Evolutionary conservation across 1,284 basidiomycete species (phyloP).

Genomic region (Ceratorhiza oryzae-sativae): DNA sequence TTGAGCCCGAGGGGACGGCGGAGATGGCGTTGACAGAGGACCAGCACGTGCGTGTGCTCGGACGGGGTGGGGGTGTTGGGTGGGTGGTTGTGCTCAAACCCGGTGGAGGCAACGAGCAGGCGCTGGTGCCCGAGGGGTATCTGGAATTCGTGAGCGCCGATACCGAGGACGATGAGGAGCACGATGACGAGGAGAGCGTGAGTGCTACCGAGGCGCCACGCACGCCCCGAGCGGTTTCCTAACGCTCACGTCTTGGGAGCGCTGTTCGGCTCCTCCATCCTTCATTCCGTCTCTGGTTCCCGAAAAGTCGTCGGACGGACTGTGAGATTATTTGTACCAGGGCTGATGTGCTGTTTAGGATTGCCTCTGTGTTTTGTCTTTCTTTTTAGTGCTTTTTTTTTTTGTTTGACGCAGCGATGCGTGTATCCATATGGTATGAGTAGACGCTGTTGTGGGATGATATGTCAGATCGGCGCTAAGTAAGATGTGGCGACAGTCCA

Average conservation of each 20-base stretch:
- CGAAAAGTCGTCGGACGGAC: not conserved
- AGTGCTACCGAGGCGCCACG: constrained; percentile 23
- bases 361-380: not conserved
- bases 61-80: constrained; percentile 71
- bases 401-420: not conserved
- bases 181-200: constrained; percentile 31
- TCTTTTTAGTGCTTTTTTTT: not conserved
- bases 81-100: constrained; percentile 69
- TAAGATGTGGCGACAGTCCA: no score
- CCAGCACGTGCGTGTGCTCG: constrained; percentile 70
- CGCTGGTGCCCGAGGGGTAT: constrained; percentile 73
- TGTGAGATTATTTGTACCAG: no score
- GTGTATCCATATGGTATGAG: constrained; percentile 16
- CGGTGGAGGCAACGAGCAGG: constrained; percentile 52
- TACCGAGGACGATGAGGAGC: constrained; percentile 27
- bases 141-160: constrained; percentile 56
- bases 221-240: constrained; percentile 25
- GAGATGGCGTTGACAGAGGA: constrained; percentile 78
- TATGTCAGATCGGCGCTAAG: no score
- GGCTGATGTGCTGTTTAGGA: not conserved
- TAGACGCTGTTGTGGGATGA: no score
- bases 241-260: not conserved
- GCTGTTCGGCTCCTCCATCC: no score
- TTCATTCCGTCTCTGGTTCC: not conserved
- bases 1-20: constrained; percentile 73